Conservation (phyloP, 306 rosid genomes). For the Prunus padus region DNA sequence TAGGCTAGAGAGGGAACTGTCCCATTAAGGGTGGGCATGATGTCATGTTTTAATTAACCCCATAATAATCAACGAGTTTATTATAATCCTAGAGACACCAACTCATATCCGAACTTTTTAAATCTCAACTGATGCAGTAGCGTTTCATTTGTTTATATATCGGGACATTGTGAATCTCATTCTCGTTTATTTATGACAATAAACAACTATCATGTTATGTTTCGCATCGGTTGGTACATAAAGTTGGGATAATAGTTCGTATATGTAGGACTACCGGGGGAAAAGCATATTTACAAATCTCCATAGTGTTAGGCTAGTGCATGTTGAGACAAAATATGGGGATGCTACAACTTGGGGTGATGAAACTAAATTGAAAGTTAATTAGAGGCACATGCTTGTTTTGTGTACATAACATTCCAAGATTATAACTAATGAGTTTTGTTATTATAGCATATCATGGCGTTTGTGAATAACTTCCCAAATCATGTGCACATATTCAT, state of each 20-base stretch:
- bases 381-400: conserved; percentile 7
- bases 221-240: too few relatives aligned
- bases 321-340: neutral
- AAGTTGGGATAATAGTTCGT: neutral
- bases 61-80: neutral
- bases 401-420: neutral
- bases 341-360: conserved; percentile 9
- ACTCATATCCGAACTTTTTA: neutral
- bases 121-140: neutral
- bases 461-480: neutral
- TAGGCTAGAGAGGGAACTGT: conserved; percentile 7
- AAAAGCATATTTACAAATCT: neutral
- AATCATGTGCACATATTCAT: conserved; percentile 10
- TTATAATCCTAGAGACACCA: neutral
- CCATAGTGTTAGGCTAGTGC: neutral
- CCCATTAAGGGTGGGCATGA: conserved; percentile 8
- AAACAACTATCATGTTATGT: neutral
- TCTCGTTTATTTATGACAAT: neutral
- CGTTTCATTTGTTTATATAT: neutral
- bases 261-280: too few relatives aligned
- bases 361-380: neutral
- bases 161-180: neutral
- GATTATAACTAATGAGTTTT: neutral
- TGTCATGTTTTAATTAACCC: conserved; percentile 5
- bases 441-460: neutral